Conservation (phyloP, 2,329 filamentous ascomycete species). For the Chaetomium strumarium region DNA sequence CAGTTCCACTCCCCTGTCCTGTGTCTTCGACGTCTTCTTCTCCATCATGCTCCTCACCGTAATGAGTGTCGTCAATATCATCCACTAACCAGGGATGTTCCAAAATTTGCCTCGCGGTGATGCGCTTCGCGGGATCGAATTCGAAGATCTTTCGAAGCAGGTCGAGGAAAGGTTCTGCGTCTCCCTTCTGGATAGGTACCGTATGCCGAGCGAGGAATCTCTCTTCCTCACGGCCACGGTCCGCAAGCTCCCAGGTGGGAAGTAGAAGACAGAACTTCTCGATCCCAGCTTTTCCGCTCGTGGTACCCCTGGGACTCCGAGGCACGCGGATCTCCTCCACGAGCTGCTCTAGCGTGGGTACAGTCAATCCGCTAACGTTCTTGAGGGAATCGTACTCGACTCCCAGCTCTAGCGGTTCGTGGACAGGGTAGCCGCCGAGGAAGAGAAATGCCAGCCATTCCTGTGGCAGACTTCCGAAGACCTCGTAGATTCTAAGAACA, state of each 20-base stretch:
- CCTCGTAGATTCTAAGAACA: neutral
- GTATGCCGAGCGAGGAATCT: neutral
- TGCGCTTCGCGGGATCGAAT: neutral
- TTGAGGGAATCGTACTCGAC: neutral
- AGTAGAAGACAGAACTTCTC: neutral
- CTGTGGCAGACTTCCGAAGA: neutral
- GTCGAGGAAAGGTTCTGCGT: neutral
- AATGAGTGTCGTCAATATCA: neutral
- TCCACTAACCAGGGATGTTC: neutral
- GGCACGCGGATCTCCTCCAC: neutral
- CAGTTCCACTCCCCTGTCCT: too few relatives aligned
- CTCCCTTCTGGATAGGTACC: neutral
- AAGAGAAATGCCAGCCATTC: neutral
- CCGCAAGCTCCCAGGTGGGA: neutral
- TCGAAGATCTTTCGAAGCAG: neutral
- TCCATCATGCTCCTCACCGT: too few relatives aligned
- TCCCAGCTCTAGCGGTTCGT: neutral
- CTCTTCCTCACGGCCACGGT: neutral
- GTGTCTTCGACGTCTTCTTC: too few relatives aligned
- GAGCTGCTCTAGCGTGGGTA: neutral
- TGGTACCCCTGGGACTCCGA: neutral
- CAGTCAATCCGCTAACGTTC: neutral
- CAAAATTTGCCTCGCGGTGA: neutral
- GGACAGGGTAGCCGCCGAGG: neutral
- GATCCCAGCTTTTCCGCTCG: neutral